Evolutionary conservation across 176 grass and related monocot species (phyloP), one percentile per base, ranked within the genome.

Genomic region (Alloteropsis semialata): DNA sequence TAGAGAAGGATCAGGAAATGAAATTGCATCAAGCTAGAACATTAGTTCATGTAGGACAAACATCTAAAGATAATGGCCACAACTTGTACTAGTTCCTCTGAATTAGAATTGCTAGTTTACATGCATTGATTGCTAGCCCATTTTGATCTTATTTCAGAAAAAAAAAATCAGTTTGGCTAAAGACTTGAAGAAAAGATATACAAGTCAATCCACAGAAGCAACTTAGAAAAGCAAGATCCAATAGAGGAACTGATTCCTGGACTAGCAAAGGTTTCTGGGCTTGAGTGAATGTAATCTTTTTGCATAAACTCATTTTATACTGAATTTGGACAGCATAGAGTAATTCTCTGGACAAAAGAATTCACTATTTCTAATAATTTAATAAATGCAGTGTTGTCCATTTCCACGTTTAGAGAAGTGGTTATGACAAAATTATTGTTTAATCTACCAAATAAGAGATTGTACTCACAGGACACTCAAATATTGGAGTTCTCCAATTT

Each of bases 401-500:
- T 22, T 64, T 33, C 34, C 1, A 64, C 30, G n/a, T n/a, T 10
- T 6, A 50, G 49, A 62, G 51, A 78, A 71, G 44, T 54, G 63
- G 54, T 66, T 29, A 17, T n/a, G 22, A 24, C 21, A 66, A 67
- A 72, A 17, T 14, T 54, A 75, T 7, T 24, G 66, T 49, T 74
- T 75, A 65, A 76, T 48, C 37, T 36, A 69, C 3, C 53, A 14
- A 73, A 65, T 42, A 69, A 55, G 13, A 75, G 10, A 80, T 42
- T 65, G 11, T 54, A 85, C 94, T 90, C 68, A 97, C 94, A 97
- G 73, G 44, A 86, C 78, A 79, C 27, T 93, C 87, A 97, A 89
- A 90, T 91, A 84, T 27, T 84, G 85, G 53, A 97, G 87, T 46
- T 94, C 91, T 83, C 94, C 94, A 75, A 97, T 93, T 89, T 81